Conservation (phyloP, 352 stramenopile genomes). For the Aphanomyces stellatus region DNA sequence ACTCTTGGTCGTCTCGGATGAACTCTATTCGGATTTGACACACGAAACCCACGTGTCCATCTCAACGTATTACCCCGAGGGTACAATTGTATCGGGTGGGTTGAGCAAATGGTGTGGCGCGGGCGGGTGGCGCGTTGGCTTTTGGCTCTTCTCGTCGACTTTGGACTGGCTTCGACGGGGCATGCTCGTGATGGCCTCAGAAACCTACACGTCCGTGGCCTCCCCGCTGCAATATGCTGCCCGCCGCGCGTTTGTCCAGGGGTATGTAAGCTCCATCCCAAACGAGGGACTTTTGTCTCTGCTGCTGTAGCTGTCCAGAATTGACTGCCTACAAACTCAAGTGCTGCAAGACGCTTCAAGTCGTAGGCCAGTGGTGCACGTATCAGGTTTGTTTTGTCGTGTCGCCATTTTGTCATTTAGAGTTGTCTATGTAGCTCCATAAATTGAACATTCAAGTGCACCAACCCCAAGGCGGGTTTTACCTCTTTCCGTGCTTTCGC, state of each 20-base stretch:
- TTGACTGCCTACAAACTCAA: constrained; percentile 72
- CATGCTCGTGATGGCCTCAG: constrained; percentile 84
- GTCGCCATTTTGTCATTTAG: background rate
- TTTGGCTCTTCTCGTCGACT: constrained; percentile 73
- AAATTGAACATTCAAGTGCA: constrained; percentile 81
- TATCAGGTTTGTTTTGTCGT: constrained; percentile 32
- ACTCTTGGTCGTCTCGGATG: constrained; percentile 83
- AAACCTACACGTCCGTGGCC: constrained; percentile 82
- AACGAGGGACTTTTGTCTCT: no score
- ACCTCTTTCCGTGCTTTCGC: constrained; percentile 76
- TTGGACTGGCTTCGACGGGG: constrained; percentile 75
- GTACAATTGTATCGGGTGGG: constrained; percentile 79
- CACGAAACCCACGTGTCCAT: constrained; percentile 73
- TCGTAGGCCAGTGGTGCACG: constrained; percentile 73
- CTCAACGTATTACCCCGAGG: constrained; percentile 79
- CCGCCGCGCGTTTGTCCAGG: constrained; percentile 58
- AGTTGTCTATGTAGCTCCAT: constrained; percentile 29
- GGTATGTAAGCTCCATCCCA: no score
- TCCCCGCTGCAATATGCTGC: constrained; percentile 81
- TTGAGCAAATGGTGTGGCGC: constrained; percentile 85
- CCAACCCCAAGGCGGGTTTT: constrained; percentile 66
- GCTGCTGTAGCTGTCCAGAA: constrained; percentile 54
- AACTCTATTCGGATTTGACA: constrained; percentile 84
- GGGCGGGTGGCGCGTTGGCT: constrained; percentile 81
- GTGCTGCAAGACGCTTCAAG: constrained; percentile 68